phyloP scores from a whole-genome alignment of 768 basidiomycete species.

The Termitomyces sp. region DNA sequence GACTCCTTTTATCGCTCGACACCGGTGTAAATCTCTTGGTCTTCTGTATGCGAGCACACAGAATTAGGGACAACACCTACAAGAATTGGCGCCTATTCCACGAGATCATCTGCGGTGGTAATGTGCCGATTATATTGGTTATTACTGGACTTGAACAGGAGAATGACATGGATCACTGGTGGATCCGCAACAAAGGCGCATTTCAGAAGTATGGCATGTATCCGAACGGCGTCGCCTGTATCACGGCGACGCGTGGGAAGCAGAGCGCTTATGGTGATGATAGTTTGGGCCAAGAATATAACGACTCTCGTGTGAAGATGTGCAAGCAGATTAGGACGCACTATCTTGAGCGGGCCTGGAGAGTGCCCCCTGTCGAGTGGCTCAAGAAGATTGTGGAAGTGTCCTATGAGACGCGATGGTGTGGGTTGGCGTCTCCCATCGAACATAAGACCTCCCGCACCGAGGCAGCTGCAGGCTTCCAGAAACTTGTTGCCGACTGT shows the following conservation, averaged over 20 bases:
- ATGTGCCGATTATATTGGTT: slow-evolving; percentile 38
- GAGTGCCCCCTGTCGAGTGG: slow-evolving; percentile 14
- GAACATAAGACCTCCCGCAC: background rate
- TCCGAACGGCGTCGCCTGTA: background rate
- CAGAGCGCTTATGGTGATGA: no score
- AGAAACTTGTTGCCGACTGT: slow-evolving; percentile 14
- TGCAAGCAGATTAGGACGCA: slow-evolving; percentile 17
- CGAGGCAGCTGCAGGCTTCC: background rate
- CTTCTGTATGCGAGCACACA: background rate
- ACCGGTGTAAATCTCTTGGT: slow-evolving; percentile 21
- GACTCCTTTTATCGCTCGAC: slow-evolving; percentile 28
- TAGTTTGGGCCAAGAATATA: slow-evolving; percentile 25
- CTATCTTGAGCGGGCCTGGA: slow-evolving; percentile 14
- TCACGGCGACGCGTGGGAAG: background rate
- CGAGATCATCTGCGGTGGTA: slow-evolving; percentile 33
- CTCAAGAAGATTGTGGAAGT: background rate
- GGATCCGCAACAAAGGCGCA: slow-evolving; percentile 25
- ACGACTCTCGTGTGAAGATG: slow-evolving; percentile 24
- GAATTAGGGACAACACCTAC: background rate
- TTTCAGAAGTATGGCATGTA: slow-evolving; percentile 23
- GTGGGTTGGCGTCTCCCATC: background rate
- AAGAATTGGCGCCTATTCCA: slow-evolving; percentile 38
- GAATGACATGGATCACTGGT: slow-evolving; percentile 33
- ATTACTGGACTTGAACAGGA: slow-evolving; percentile 38
- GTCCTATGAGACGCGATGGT: background rate